A percentile compares a stretch with the other conserved stretches of the same genome.
These are phyloP conservation scores for Sclerotinia glacialis DNA, from an alignment of 2,329 filamentous ascomycete species.

Conservation along the genomic window DNA sequence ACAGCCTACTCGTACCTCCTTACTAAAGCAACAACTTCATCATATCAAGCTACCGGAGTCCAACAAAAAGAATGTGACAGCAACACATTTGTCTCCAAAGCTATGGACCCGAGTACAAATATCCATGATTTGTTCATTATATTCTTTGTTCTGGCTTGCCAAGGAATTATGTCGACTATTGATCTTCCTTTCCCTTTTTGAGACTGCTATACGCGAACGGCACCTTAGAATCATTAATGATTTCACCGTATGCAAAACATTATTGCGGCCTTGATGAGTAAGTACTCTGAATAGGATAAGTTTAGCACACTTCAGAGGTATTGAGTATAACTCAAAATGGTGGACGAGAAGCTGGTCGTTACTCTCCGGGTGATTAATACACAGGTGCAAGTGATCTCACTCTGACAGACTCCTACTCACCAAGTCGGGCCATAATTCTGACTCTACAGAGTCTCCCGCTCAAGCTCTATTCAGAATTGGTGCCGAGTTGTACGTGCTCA, in stretches of 20 bases:
- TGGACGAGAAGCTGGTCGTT: conserved; percentile 3
- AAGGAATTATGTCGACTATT: no score
- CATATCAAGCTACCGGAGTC: neutral
- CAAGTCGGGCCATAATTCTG: conserved; percentile 10
- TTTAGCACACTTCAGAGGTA: neutral
- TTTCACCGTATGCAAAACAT: neutral
- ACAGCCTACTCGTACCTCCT: neutral
- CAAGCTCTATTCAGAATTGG: neutral
- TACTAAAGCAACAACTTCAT: neutral
- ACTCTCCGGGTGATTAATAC: neutral
- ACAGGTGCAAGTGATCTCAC: neutral
- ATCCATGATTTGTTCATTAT: neutral
- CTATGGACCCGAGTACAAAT: neutral
- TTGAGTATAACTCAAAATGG: neutral
- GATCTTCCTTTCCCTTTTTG: neutral
- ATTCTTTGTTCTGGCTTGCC: neutral
- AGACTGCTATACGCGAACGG: neutral
- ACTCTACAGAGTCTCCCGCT: neutral
- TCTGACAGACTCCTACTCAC: conserved; percentile 3
- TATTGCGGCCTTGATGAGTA: neutral
- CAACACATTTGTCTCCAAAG: neutral
- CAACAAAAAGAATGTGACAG: neutral
- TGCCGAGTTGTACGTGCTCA: conserved; percentile 6
- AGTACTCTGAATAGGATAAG: neutral
- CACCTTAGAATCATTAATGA: neutral